Evolutionary conservation across 1,284 basidiomycete species (phyloP).

Genomic region (Apiotrichum gracile): DNA sequence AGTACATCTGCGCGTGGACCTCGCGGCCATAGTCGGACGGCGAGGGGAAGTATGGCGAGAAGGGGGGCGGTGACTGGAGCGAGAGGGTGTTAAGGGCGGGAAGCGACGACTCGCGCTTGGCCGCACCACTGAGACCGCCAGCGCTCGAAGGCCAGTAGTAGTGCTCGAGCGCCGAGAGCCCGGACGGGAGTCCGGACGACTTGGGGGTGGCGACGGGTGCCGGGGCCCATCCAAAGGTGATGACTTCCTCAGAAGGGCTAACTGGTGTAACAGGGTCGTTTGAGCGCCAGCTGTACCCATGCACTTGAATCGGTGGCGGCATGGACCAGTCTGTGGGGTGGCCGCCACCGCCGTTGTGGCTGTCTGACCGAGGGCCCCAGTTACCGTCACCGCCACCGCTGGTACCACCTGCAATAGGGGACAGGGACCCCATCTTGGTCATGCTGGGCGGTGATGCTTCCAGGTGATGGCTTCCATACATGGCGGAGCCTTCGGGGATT

Average conservation of each 20-base stretch:
- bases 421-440: background rate
- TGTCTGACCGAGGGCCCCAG: background rate
- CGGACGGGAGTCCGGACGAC: too few relatives aligned
- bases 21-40: background rate
- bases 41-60: background rate
- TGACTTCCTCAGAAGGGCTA: background rate
- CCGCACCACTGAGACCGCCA: background rate
- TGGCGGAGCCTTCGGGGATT: background rate
- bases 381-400: background rate
- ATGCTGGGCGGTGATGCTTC: background rate
- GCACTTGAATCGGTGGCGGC: background rate
- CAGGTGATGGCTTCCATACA: background rate
- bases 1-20: background rate
- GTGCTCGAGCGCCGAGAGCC: background rate
- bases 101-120: background rate
- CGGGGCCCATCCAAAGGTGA: background rate
- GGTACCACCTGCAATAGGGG: background rate
- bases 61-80: background rate
- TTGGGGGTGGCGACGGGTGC: background rate
- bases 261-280: background rate
- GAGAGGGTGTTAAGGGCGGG: background rate
- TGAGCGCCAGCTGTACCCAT: background rate
- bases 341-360: background rate
- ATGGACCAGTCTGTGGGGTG: background rate
- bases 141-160: background rate